Percentiles rank a stretch among this genome's conserved stretches.
These are phyloP conservation scores for Cordyceps cateniannulata DNA, from an alignment of 2,329 filamentous ascomycete species.

Conservation along the genomic window DNA sequence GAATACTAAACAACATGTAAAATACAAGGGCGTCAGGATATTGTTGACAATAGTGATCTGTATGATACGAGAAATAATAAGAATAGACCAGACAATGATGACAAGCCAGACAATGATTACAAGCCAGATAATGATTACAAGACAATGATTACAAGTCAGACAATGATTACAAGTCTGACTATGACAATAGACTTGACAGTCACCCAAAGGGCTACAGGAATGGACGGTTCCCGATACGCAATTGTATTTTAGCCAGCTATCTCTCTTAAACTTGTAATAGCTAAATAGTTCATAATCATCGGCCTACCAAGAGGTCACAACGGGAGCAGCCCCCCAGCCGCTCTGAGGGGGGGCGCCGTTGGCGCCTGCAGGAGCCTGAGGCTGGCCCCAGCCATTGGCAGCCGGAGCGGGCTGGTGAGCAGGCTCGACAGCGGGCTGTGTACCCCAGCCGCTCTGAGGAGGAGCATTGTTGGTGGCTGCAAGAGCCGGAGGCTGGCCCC, in stretches of 20 bases:
- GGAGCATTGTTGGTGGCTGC: neutral
- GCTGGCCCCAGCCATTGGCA: neutral
- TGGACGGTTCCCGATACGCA: neutral
- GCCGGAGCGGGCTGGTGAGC: neutral
- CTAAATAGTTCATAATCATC: neutral
- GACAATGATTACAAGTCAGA: no score
- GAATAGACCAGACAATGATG: no score
- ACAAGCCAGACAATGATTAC: no score
- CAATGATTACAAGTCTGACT: neutral
- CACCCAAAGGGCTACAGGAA: neutral
- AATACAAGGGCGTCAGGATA: neutral
- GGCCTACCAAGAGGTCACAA: neutral
- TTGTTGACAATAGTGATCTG: neutral
- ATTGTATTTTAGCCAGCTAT: neutral
- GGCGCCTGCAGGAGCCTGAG: no score
- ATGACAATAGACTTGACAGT: neutral
- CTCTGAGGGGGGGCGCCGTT: neutral
- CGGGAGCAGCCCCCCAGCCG: slow-evolving; percentile 8
- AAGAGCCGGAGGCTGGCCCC: neutral
- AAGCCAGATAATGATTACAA: no score
- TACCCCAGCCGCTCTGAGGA: neutral
- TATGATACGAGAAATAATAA: neutral
- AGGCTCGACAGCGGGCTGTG: no score
- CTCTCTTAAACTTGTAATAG: neutral
- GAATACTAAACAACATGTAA: slow-evolving; percentile 38